These are phyloP conservation scores for Aspergillus vadensis DNA, from an alignment of 2,329 filamentous ascomycete species.

Conservation along the genomic window DNA sequence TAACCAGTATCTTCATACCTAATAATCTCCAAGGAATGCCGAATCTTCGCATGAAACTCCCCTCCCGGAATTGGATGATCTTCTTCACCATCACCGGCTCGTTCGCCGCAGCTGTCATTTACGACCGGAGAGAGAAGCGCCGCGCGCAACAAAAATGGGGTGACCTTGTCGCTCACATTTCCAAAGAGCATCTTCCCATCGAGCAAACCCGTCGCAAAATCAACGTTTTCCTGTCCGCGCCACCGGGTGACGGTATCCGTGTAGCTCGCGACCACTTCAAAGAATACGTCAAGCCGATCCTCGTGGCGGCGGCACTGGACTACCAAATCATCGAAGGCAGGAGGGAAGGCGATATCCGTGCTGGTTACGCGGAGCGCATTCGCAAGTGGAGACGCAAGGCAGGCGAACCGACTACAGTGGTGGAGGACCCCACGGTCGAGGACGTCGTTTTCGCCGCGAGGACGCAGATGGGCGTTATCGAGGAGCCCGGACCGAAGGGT, in stretches of 20 bases:
- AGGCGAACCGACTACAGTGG: constrained; percentile 54
- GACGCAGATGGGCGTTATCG: constrained; percentile 65
- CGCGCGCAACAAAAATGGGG: constrained; percentile 84
- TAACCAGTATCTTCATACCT: neutral
- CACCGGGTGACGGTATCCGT: constrained; percentile 82
- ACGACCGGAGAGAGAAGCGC: constrained; percentile 90
- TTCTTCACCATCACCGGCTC: constrained; percentile 80
- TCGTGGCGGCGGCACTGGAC: constrained; percentile 86
- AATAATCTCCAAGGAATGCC: constrained; percentile 65
- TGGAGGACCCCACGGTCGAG: constrained; percentile 55
- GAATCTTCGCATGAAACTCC: constrained; percentile 77
- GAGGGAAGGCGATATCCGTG: constrained; percentile 88
- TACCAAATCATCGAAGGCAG: constrained; percentile 95
- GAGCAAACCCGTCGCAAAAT: constrained; percentile 78
- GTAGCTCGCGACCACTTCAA: constrained; percentile 91
- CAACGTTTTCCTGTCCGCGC: constrained; percentile 81
- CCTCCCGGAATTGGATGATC: constrained; percentile 97
- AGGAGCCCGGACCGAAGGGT: constrained; percentile 73
- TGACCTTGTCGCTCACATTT: constrained; percentile 79
- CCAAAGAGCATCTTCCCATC: constrained; percentile 71
- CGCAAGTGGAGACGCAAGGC: constrained; percentile 65
- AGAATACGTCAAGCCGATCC: constrained; percentile 90
- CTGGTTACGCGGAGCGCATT: constrained; percentile 82
- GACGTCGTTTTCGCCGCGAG: constrained; percentile 65
- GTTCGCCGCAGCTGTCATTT: constrained; percentile 78